Evolutionary conservation across 164 flowering plant species (phyloP).

Genomic region (Stephania yunnanensis): DNA sequence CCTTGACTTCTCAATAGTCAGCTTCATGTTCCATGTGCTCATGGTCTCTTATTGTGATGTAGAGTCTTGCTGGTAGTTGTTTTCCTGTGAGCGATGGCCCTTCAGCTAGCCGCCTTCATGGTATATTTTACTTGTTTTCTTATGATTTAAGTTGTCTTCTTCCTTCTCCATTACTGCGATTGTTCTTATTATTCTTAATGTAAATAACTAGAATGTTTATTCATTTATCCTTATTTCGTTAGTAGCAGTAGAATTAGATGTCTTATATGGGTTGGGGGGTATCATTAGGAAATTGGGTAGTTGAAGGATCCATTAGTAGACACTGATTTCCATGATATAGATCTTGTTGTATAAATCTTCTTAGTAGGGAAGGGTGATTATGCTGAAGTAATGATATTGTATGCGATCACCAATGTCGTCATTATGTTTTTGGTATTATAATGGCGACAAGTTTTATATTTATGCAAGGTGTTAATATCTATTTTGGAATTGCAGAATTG

Average conservation of each 20-base stretch:
- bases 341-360: too few species aligned
- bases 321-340: too few species aligned
- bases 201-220: not conserved
- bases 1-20: not conserved
- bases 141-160: not conserved
- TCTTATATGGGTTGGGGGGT: too few species aligned
- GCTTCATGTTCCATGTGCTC: not conserved
- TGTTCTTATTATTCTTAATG: not conserved
- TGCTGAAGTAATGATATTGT: not conserved
- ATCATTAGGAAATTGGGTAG: not conserved
- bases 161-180: not conserved
- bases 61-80: constrained; percentile 85
- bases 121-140: constrained; percentile 25
- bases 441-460: not conserved
- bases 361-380: too few species aligned
- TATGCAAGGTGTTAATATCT: not conserved
- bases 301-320: not conserved
- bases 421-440: not conserved
- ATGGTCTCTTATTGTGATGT: constrained; percentile 22
- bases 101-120: constrained; percentile 79
- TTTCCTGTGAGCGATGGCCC: constrained; percentile 65
- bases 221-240: not conserved
- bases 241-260: not conserved
- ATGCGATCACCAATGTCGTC: not conserved
- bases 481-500: constrained; percentile 44